Percentiles rank a stretch among this genome's conserved stretches.
phyloP scores from a whole-genome alignment of 2,329 filamentous ascomycete species.

The Rhytidhysteron rufulum region DNA sequence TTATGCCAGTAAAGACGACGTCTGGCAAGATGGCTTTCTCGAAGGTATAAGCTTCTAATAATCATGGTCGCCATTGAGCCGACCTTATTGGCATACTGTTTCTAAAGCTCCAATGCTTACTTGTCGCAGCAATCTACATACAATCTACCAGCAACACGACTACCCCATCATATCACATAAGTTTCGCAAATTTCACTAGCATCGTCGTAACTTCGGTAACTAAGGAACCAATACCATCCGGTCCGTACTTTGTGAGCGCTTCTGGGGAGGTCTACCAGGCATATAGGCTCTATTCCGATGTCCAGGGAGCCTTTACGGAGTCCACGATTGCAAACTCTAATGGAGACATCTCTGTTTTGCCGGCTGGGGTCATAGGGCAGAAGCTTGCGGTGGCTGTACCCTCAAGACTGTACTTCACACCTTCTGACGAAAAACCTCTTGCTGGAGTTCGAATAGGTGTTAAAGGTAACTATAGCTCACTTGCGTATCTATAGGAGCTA shows the following conservation, averaged over 20 bases:
- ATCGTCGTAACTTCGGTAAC: slow-evolving; percentile 5
- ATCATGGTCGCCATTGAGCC: too few relatives aligned
- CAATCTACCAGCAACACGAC: slow-evolving; percentile 6
- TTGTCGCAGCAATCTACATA: slow-evolving; percentile 18
- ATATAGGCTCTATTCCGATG: slow-evolving; percentile 49
- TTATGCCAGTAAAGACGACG: slow-evolving; percentile 37
- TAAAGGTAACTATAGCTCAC: too few relatives aligned
- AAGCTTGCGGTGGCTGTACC: slow-evolving; percentile 52
- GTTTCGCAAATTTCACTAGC: not conserved
- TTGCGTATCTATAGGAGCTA: too few relatives aligned
- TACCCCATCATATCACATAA: not conserved
- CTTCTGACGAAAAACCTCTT: slow-evolving; percentile 52
- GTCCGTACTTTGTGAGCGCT: slow-evolving; percentile 50
- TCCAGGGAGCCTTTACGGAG: slow-evolving; percentile 49
- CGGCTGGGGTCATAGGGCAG: slow-evolving; percentile 41
- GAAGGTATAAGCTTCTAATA: slow-evolving; percentile 18
- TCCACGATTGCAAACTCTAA: slow-evolving; percentile 37
- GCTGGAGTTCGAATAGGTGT: slow-evolving; percentile 59
- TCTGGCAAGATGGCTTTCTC: slow-evolving; percentile 39
- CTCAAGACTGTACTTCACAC: slow-evolving; percentile 57
- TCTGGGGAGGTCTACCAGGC: slow-evolving; percentile 47
- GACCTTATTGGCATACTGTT: too few relatives aligned
- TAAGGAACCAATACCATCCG: slow-evolving; percentile 34
- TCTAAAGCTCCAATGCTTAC: not conserved
- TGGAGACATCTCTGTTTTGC: slow-evolving; percentile 42